phyloP scores from a whole-genome alignment of 2,329 filamentous ascomycete genomes.

The Phialophora expanda region DNA sequence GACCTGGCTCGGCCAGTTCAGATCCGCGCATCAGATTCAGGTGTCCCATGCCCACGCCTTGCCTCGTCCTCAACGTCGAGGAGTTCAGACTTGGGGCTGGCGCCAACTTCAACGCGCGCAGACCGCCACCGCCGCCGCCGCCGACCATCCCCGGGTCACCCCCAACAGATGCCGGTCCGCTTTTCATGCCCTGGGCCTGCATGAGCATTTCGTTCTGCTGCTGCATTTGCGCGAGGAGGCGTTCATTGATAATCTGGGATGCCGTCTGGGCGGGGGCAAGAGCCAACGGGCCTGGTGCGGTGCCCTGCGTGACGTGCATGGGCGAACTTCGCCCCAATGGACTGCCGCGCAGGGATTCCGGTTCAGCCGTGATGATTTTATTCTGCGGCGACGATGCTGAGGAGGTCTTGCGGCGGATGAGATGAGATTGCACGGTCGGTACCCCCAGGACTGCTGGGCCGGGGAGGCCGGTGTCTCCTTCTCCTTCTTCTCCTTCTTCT shows the following conservation, averaged over 20 bases:
- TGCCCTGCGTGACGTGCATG: background rate
- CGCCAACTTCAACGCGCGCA: conserved; percentile 9
- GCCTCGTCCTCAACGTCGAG: conserved; percentile 3
- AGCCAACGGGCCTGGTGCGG: background rate
- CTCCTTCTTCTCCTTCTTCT: background rate
- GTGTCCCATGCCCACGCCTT: background rate
- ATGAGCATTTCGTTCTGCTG: conserved; percentile 22
- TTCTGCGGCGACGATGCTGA: background rate
- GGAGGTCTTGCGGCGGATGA: conserved; percentile 5
- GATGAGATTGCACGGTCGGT: background rate
- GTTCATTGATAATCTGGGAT: conserved; percentile 2
- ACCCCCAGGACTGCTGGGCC: background rate
- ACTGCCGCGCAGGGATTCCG: conserved; percentile 1
- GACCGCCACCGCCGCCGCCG: background rate
- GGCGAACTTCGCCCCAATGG: background rate
- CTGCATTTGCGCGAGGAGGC: conserved; percentile 20
- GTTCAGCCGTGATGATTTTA: background rate
- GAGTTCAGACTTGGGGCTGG: conserved; percentile 1
- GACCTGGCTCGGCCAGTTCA: background rate
- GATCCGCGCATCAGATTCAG: background rate
- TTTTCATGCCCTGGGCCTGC: conserved; percentile 7
- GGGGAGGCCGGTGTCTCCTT: background rate
- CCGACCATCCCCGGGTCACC: background rate
- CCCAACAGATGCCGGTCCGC: background rate
- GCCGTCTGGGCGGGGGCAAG: background rate